Conservation (phyloP, 257 asterid species). For the Nicotiana obtusifolia region DNA sequence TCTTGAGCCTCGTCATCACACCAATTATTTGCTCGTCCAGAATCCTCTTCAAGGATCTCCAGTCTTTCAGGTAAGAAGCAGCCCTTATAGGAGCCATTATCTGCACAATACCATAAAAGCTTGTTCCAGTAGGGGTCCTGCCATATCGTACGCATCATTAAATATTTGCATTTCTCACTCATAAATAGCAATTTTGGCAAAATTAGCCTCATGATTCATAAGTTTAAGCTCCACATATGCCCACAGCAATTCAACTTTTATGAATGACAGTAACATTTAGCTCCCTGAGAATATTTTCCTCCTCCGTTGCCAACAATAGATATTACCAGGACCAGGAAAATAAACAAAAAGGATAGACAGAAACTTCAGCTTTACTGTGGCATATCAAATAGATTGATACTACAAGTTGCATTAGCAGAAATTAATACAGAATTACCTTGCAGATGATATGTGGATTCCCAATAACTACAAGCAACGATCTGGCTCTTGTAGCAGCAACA, state of each 20-base stretch:
- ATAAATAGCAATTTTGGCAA: background rate
- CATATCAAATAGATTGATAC: background rate
- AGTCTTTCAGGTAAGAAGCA: conserved; percentile 71
- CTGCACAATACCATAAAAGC: conserved; percentile 84
- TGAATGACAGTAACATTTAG: background rate
- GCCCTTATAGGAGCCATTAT: conserved; percentile 68
- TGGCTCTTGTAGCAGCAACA: conserved; percentile 85
- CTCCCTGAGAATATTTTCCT: background rate
- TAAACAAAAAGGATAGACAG: background rate
- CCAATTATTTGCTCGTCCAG: conserved; percentile 6
- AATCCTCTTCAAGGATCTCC: conserved; percentile 23
- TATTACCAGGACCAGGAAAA: background rate
- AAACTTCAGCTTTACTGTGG: background rate
- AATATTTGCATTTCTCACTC: conserved; percentile 7
- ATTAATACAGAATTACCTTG: conserved; percentile 48
- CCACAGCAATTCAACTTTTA: background rate
- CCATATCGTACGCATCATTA: conserved; percentile 18
- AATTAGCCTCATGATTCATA: background rate
- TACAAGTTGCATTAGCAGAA: background rate
- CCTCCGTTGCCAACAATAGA: background rate
- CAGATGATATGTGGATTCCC: conserved; percentile 98
- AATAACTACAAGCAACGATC: conserved; percentile 64
- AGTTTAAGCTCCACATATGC: background rate
- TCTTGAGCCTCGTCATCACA: background rate
- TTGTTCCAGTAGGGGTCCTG: conserved; percentile 82